Conservation (phyloP, 2,329 filamentous ascomycete genomes). For the Metarhizium robertsii region DNA sequence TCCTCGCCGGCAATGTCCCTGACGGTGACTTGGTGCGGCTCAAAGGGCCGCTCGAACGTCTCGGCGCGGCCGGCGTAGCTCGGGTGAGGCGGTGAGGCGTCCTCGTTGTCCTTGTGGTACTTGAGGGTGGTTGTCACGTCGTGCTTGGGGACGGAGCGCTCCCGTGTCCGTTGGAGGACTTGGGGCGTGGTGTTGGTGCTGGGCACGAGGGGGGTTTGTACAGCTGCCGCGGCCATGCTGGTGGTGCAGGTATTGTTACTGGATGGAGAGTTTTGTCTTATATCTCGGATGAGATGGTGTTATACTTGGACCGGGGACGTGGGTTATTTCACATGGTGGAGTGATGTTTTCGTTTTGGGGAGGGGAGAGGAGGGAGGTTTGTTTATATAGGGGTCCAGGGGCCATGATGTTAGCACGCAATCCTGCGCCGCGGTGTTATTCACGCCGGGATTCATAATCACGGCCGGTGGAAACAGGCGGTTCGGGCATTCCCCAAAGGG, state of each 20-base stretch:
- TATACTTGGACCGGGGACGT: too few relatives aligned
- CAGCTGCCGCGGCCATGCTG: slow-evolving; percentile 16
- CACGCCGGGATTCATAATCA: background rate
- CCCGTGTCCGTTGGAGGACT: background rate
- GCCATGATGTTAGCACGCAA: background rate
- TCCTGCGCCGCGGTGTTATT: background rate
- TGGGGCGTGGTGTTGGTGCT: slow-evolving; percentile 4
- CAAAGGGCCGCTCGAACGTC: slow-evolving; percentile 21
- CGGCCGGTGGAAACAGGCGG: background rate
- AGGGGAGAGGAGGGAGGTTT: background rate
- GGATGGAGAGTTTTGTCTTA: too few relatives aligned
- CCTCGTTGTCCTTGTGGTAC: slow-evolving; percentile 30
- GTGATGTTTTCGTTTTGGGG: too few relatives aligned
- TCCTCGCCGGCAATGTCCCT: slow-evolving; percentile 26
- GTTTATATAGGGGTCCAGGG: background rate
- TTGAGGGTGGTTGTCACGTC: slow-evolving; percentile 27
- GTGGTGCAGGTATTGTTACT: background rate
- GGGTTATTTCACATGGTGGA: too few relatives aligned
- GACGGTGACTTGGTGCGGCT: slow-evolving; percentile 20
- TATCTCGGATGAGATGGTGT: too few relatives aligned
- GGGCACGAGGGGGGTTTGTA: slow-evolving; percentile 8
- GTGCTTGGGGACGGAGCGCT: slow-evolving; percentile 4
- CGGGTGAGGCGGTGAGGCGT: slow-evolving; percentile 29
- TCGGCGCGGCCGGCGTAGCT: slow-evolving; percentile 24
- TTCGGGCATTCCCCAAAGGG: too few relatives aligned